Evolutionary conservation across 139 green algal genomes (phyloP).

Genomic region (Haematococcus lacustris): DNA sequence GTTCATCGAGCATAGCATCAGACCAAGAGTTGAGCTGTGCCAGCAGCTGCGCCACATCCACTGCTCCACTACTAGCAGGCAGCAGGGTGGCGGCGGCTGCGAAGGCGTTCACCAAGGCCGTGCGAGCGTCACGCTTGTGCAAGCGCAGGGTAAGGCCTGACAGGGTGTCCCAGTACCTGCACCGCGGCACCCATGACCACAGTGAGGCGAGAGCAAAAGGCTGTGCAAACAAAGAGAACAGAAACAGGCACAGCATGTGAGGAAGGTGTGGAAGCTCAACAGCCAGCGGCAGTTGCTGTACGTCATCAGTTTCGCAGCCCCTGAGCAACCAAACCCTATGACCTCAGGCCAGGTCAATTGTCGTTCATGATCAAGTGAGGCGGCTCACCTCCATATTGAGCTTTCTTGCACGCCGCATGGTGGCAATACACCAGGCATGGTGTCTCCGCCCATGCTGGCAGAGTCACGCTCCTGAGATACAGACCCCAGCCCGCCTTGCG

Average conservation of each 20-base stretch:
- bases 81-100: slow-evolving; percentile 37
- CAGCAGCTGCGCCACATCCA: slow-evolving; percentile 30
- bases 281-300: too few species aligned
- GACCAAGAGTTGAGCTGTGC: slow-evolving; percentile 45
- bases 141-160: slow-evolving; percentile 52
- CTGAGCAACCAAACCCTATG: too few species aligned
- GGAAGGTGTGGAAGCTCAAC: not conserved
- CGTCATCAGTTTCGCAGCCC: too few species aligned
- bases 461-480: too few species aligned
- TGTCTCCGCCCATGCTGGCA: too few species aligned
- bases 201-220: not conserved
- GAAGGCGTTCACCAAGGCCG: slow-evolving; percentile 35
- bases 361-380: too few species aligned
- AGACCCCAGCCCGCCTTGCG: too few species aligned
- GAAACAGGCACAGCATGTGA: not conserved
- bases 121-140: slow-evolving; percentile 31
- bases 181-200: too few species aligned
- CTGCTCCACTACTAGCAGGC: not conserved
- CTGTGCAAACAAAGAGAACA: not conserved
- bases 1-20: slow-evolving; percentile 22
- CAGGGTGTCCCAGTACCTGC: slow-evolving; percentile 43
- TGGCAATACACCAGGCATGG: too few species aligned
- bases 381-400: too few species aligned
- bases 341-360: too few species aligned
- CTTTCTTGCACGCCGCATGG: too few species aligned